Evolutionary conservation across 1,284 basidiomycete species (phyloP), one percentile per base, ranked within the genome.

Genomic region (Trichosporon sp.): DNA sequence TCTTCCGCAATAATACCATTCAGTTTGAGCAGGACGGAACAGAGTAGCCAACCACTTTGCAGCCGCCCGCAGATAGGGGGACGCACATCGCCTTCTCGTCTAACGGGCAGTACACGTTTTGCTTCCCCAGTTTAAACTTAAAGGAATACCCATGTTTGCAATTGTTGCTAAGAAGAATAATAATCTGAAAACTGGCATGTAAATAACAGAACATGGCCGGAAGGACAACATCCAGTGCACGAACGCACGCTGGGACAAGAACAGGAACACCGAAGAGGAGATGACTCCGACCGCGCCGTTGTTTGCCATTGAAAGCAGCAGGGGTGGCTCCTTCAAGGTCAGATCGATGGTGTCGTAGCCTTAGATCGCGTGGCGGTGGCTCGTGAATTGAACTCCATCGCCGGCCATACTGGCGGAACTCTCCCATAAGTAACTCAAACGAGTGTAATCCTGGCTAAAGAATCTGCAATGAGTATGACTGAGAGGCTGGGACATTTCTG

Each of bases 261-360:
- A 51, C 26, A 35, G 43, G 16, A 14, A 10, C 43, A 51, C 32
- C 46, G 65, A 66, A 19, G 26, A 26, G 26, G 31, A 43, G 10
- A 51, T 66, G 65, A 26, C 48, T 12, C 26, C 51, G 19, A 66
- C 65, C 16, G 43, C 46, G 1, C 65, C 65, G 6, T 19, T 66
- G 6, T 4, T 26, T 11, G 51, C 43, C 7, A 66, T 66, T n/a
- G 65, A 46, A 3, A 51, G 43, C 31, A n/a, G n/a, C 12, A 14
- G 51, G 12, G 65, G 65, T 14, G 51, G 51, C 46, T 66, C 65
- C 19, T 21, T 51, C 43, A 51, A 32, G 21, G 65, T 51, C 14
- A 48, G 16, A 46, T 66, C 12, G 65, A 56, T 21, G 66, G 66
- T 11, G 66, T 67, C 38, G 54, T 54, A 37, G 66, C 35, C 43